These are phyloP conservation scores for Trichosporon faecale DNA, from an alignment of 1,284 basidiomycete genomes.

Conservation along the genomic window DNA sequence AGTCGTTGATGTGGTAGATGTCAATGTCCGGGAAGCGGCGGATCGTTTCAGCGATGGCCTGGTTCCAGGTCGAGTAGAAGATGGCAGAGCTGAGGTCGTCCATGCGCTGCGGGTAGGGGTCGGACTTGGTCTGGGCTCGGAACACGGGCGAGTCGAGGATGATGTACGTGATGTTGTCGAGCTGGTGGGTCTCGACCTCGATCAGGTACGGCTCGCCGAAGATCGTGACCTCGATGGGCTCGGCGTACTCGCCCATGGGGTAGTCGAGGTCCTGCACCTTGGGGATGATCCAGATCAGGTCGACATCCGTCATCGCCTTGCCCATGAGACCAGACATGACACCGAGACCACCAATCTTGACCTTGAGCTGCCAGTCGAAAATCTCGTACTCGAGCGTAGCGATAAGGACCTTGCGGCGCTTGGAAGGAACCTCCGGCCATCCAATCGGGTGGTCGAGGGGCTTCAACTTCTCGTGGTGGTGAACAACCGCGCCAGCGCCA, in stretches of 20 bases:
- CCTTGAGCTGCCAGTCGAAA: slow-evolving; percentile 92
- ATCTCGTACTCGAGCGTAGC: slow-evolving; percentile 91
- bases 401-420: slow-evolving; percentile 83
- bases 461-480: slow-evolving; percentile 58
- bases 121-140: slow-evolving; percentile 87
- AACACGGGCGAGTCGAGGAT: slow-evolving; percentile 90
- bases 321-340: slow-evolving; percentile 96
- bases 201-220: slow-evolving; percentile 92
- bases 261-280: slow-evolving; percentile 92
- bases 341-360: slow-evolving; percentile 93
- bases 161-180: slow-evolving; percentile 91
- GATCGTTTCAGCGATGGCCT: slow-evolving; percentile 84
- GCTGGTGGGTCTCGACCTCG: slow-evolving; percentile 82
- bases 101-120: slow-evolving; percentile 92
- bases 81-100: slow-evolving; percentile 91
- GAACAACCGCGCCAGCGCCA: slow-evolving; percentile 23
- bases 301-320: slow-evolving; percentile 92
- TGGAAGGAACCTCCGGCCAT: slow-evolving; percentile 86
- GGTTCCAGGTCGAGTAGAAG: slow-evolving; percentile 96
- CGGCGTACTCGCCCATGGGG: slow-evolving; percentile 79
- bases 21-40: slow-evolving; percentile 78
- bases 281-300: slow-evolving; percentile 85
- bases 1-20: slow-evolving; percentile 67
- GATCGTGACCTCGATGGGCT: slow-evolving; percentile 91
- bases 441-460: slow-evolving; percentile 66